Base-by-base conservation (phyloP, 768 basidiomycete species). In the Leccinum boreale region DNA sequence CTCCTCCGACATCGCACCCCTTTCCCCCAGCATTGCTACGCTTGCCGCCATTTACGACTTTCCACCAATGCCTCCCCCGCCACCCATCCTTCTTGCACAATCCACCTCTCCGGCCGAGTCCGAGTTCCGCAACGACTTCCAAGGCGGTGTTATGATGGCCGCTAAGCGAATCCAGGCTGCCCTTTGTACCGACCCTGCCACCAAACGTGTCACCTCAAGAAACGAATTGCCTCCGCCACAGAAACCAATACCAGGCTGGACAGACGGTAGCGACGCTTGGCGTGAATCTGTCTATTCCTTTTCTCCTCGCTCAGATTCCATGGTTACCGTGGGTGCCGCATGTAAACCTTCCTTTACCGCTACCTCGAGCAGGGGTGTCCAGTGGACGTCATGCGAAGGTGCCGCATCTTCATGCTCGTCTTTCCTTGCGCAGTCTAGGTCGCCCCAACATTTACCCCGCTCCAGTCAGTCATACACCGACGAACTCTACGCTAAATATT, bases 91-190 rank as follows among this genome's bases (percentile, higher is more conserved):
- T 56, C 69, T 69, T 45, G 52, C 54, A 15, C 65, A 66, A 15
- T 56, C 62, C 26, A 26, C 58, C 3, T 58, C 64, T 5, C 3
- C 62, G 42, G 75, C 60, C 59, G 76, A 53, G 35, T 72, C 49
- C 51, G 60, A 73, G 53, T 64, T 65, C 54, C 64, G 70, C 55
- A 75, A 75, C 23, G 76, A 81, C 42, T 87, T 80, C 67, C 77
- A 75, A 61, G 76, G 78, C 39, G 87, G 87, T 36, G 74, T 87
- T 72, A 87, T 89, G 79, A 88, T 89, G 86, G 82, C 85, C 3
- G 79, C 77, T 29, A 79, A 78, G 39, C 81, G 81, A 59, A 81
- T 89, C 66, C 73, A 77, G 44, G 75, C 79, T 15, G 74, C 73
- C 23, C 69, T 81, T 26, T 78, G 79, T 57, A 66, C 78, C 0